Conservation (phyloP, 2,329 filamentous ascomycete genomes). For the Arthrobotrys sinensis region DNA sequence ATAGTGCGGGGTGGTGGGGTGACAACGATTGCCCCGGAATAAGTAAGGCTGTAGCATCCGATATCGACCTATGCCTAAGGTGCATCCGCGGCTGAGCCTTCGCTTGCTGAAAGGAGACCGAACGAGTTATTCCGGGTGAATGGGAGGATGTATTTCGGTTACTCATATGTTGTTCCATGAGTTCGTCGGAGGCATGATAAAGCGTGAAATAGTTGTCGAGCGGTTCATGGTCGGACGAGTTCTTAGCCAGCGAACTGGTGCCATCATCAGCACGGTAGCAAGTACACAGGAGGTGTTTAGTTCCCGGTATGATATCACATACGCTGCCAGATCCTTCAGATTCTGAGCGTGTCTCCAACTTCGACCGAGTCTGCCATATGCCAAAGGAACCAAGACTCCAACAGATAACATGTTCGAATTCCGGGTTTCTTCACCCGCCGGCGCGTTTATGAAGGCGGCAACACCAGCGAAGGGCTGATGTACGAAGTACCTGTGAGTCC, state of each 20-base stretch:
- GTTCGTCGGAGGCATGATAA: conserved; percentile 68
- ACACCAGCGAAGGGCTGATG: conserved; percentile 85
- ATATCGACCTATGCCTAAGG: conserved; percentile 74
- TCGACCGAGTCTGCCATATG: conserved; percentile 85
- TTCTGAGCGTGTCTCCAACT: conserved; percentile 88
- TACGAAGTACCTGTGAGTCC: conserved; percentile 79
- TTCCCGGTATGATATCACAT: conserved; percentile 64
- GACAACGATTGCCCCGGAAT: conserved; percentile 78
- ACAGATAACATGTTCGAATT: conserved; percentile 95
- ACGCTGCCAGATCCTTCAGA: conserved; percentile 82
- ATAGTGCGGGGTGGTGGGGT: conserved; percentile 87
- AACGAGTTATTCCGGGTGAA: conserved; percentile 50
- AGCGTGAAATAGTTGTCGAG: conserved; percentile 87
- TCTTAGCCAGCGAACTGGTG: conserved; percentile 74
- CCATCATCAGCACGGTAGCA: conserved; percentile 16
- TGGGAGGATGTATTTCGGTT: conserved; percentile 38
- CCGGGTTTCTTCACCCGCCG: conserved; percentile 82
- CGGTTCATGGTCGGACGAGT: conserved; percentile 75
- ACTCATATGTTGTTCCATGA: conserved; percentile 58
- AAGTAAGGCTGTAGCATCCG: conserved; percentile 75
- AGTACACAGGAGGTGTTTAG: not conserved
- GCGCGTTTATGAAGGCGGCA: conserved; percentile 89
- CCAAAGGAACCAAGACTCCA: conserved; percentile 87
- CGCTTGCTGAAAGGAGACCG: conserved; percentile 59
- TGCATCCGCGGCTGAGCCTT: conserved; percentile 68